A percentile compares a stretch with the other conserved stretches of the same genome.
Conservation (phyloP, 108 stramenopile species). For the Chaetoceros muelleri region DNA sequence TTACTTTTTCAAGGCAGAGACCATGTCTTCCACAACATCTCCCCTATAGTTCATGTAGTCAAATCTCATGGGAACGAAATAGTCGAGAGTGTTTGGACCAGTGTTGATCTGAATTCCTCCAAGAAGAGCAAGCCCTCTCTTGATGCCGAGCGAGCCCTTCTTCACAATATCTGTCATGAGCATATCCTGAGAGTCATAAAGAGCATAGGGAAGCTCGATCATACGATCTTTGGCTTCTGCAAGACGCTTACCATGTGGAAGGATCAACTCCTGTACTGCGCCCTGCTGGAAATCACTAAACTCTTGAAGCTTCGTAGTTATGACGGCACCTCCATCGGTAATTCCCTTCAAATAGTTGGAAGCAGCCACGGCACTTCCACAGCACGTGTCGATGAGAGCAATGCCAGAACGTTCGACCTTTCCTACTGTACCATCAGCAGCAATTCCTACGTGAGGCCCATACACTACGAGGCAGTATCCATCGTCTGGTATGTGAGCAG, state of each 20-base stretch:
- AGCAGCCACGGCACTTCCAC: slow-evolving; percentile 8
- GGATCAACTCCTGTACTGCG: slow-evolving; percentile 16
- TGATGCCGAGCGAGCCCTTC: slow-evolving; percentile 7
- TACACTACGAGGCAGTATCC: slow-evolving; percentile 44
- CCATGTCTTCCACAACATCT: slow-evolving; percentile 24
- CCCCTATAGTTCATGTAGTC: slow-evolving; percentile 36
- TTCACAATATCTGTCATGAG: slow-evolving; percentile 16
- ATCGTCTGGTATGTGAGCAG: slow-evolving; percentile 45
- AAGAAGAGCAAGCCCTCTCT: slow-evolving; percentile 33
- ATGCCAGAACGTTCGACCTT: slow-evolving; percentile 6
- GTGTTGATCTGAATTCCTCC: slow-evolving; percentile 74
- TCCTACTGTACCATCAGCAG: slow-evolving; percentile 37
- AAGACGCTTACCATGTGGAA: slow-evolving; percentile 18
- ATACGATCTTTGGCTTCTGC: slow-evolving; percentile 14
- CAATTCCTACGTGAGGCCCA: slow-evolving; percentile 59
- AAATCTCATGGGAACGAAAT: slow-evolving; percentile 59
- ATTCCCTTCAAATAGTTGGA: slow-evolving; percentile 5
- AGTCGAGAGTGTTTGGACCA: slow-evolving; percentile 35
- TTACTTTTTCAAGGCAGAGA: background rate
- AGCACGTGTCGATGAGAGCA: slow-evolving; percentile 5
- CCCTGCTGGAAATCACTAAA: slow-evolving; percentile 24
- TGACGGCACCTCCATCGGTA: slow-evolving; percentile 10
- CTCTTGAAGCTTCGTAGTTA: slow-evolving; percentile 10
- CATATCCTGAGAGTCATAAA: slow-evolving; percentile 18
- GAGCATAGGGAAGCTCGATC: slow-evolving; percentile 17